Percentiles rank a stretch among this genome's conserved stretches.
Conservation (phyloP, 805 yeast species). For the Ogataea populi-albae region DNA sequence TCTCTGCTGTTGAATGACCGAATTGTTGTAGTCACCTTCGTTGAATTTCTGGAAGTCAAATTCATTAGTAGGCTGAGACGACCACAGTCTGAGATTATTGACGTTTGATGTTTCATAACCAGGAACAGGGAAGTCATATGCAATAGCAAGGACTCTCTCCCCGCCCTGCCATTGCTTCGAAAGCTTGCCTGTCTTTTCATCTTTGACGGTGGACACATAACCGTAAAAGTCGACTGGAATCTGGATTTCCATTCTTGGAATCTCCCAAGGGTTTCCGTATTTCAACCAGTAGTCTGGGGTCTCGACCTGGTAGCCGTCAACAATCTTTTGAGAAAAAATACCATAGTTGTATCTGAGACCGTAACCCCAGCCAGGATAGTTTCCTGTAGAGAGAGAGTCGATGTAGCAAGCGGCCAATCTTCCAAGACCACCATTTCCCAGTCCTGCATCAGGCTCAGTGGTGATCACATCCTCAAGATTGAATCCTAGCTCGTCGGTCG, state of each 20-base stretch:
- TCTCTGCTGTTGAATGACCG: constrained; percentile 78
- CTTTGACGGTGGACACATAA: constrained; percentile 56
- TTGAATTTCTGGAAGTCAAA: constrained; percentile 90
- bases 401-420: constrained; percentile 92
- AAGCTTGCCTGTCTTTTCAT: constrained; percentile 51
- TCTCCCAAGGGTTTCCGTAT: constrained; percentile 91
- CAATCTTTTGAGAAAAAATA: constrained; percentile 83
- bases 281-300: constrained; percentile 93
- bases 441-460: constrained; percentile 90
- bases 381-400: constrained; percentile 81
- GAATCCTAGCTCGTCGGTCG: constrained; percentile 77
- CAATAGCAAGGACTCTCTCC: constrained; percentile 84
- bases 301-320: constrained; percentile 92
- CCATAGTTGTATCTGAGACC: constrained; percentile 93
- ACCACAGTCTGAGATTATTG: constrained; percentile 88
- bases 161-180: constrained; percentile 81
- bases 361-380: constrained; percentile 95
- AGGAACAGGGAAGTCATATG: constrained; percentile 90
- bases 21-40: constrained; percentile 83
- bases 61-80: constrained; percentile 84
- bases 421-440: constrained; percentile 95
- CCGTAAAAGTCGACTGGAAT: constrained; percentile 92
- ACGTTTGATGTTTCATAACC: constrained; percentile 82
- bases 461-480: constrained; percentile 79
- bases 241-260: constrained; percentile 80